phyloP scores from a whole-genome alignment of 805 yeast genomes.

The Lipomyces sp. region DNA sequence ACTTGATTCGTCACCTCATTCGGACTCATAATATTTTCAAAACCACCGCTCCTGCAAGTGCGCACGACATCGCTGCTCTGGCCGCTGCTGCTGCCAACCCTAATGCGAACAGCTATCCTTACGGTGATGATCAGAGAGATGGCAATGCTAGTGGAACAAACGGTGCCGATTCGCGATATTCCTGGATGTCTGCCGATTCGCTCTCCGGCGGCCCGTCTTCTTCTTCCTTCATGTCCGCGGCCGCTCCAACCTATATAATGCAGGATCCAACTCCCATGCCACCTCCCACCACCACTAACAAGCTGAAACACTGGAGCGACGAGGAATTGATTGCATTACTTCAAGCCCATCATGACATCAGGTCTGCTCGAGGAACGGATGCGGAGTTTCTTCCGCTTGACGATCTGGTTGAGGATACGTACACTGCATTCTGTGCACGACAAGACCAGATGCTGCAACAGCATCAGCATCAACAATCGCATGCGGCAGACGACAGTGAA shows the following conservation, averaged over 20 bases:
- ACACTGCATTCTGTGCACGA: conserved; percentile 27
- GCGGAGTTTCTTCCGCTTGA: conserved; percentile 32
- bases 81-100: conserved; percentile 9
- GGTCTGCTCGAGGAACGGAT: conserved; percentile 28
- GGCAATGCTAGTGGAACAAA: background rate
- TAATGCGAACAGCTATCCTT: conserved; percentile 10
- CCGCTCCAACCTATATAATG: conserved; percentile 10
- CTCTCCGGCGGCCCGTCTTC: conserved; percentile 7
- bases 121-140: conserved; percentile 24
- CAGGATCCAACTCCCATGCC: conserved; percentile 12
- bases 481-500: conserved; percentile 10
- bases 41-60: conserved; percentile 27
- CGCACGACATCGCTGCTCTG: conserved; percentile 14
- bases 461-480: conserved; percentile 17
- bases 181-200: conserved; percentile 34
- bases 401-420: conserved; percentile 35
- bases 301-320: conserved; percentile 33
- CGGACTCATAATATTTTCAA: conserved; percentile 33
- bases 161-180: conserved; percentile 22
- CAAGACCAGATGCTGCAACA: conserved; percentile 26
- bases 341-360: conserved; percentile 35
- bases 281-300: conserved; percentile 22
- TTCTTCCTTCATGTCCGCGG: conserved; percentile 21
- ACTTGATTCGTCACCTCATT: conserved; percentile 35
- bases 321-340: conserved; percentile 31